These are phyloP conservation scores for Agarophyton chilense DNA, from an alignment of 23 red algal species.

Conservation along the genomic window DNA sequence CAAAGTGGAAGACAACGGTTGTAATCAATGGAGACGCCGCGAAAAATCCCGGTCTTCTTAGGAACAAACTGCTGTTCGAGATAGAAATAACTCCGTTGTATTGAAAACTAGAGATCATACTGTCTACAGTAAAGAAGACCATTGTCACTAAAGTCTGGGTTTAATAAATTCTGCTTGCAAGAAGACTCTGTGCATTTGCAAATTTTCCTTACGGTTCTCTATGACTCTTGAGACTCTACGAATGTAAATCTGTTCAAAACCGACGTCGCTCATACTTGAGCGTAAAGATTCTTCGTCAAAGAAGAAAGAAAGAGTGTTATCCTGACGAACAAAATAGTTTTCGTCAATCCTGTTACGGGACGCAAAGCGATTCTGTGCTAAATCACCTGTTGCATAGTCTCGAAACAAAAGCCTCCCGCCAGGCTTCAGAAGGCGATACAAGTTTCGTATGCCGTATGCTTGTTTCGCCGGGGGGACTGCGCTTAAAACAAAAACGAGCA, in stretches of 20 bases:
- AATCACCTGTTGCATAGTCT: constrained; percentile 86
- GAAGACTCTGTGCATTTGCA: constrained; percentile 74
- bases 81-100: no score
- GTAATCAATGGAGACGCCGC: no score
- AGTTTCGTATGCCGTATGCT: constrained; percentile 20
- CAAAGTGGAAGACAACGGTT: no score
- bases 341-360: constrained; percentile 48
- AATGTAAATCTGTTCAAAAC: constrained; percentile 51
- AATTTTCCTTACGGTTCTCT: constrained; percentile 67
- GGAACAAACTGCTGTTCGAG: no score
- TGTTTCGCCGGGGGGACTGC: constrained; percentile 65
- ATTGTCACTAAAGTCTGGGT: neutral
- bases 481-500: constrained; percentile 70
- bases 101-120: no score
- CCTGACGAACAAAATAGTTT: constrained; percentile 79
- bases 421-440: constrained; percentile 63
- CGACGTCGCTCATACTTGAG: constrained; percentile 27
- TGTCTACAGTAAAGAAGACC: no score
- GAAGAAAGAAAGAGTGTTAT: constrained; percentile 81
- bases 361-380: constrained; percentile 71
- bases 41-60: no score
- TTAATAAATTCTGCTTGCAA: constrained; percentile 64
- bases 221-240: constrained; percentile 46
- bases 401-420: constrained; percentile 80
- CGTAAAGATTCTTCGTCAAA: constrained; percentile 63